Base-by-base conservation (phyloP, 176 grass and related monocot species). In the Musa schizocarpa region DNA sequence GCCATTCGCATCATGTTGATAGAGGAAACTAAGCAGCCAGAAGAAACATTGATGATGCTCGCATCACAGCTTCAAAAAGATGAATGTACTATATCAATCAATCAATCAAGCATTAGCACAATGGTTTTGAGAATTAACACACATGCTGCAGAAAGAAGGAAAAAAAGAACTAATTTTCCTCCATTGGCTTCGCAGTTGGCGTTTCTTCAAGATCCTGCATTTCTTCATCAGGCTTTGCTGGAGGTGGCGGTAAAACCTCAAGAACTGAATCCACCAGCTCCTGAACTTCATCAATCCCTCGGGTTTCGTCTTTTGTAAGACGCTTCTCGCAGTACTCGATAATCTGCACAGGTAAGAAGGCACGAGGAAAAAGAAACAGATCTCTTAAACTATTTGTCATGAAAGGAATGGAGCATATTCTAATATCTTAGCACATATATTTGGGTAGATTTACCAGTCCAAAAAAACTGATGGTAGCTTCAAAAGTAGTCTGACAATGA, bases 241-340 rank as follows among this genome's bases (percentile, higher is more conserved):
- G 68, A 26, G 82, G 69, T 67, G 58, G 63, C 50, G 88, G 89
- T 2, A 86, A 86, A 65, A 86, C 67, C 71, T 86, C 86, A 1
- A 86, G 76, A 27, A 88, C 78, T 48, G 88, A 48, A 50, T 83
- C 50, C 71, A 88, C 22, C 23, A 92, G 71, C 19, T 83, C 83
- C 4, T 77, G 4, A 58, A 78, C 78, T 25, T 78, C 64, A 50
- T 79, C 88, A 0, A 76, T 1, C 2, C 67, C 59, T 83, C 72
- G 73, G n/a, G 2, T 63, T 2, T 83, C 71, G 0, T 82, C 81
- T 81, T 17, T 86, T 8, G 24, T 23, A 69, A 88, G 80, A 69
- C 86, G 81, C n/a, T 29, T 78, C 1, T 34, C 83, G 7, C 86
- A 92, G 43, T 88, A 69, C 76, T 86, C 83, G 79, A 83, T 27